Percentiles rank a stretch among this genome's conserved stretches.
These are phyloP conservation scores for Talaromyces verruculosus DNA, from an alignment of 2,329 filamentous ascomycete genomes.

Conservation along the genomic window DNA sequence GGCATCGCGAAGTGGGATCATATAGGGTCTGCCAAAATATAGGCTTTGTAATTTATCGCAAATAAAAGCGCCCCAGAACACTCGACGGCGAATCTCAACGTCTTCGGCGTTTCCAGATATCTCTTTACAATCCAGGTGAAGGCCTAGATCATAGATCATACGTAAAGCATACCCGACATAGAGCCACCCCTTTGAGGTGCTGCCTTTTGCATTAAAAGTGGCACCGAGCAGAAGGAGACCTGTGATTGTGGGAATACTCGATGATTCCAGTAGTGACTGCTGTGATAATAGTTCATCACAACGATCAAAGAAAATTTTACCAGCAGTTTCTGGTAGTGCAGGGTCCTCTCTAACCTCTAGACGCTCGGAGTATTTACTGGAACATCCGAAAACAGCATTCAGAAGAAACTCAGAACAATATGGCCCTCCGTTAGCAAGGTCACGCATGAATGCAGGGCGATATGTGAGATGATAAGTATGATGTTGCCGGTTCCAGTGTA, in stretches of 20 bases:
- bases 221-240: conserved; percentile 35
- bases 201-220: conserved; percentile 29
- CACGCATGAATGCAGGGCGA: conserved; percentile 41
- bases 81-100: conserved; percentile 31
- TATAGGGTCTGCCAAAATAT: conserved; percentile 55
- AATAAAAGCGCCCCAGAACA: conserved; percentile 38
- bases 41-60: conserved; percentile 56
- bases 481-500: conserved; percentile 45
- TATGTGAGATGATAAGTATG: conserved; percentile 42
- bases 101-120: conserved; percentile 25
- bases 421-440: conserved; percentile 36
- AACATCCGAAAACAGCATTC: conserved; percentile 46
- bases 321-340: conserved; percentile 36
- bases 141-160: conserved; percentile 45
- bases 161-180: conserved; percentile 44
- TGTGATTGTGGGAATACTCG: conserved; percentile 41
- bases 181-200: conserved; percentile 39
- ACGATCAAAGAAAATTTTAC: conserved; percentile 40
- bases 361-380: conserved; percentile 42
- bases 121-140: conserved; percentile 39
- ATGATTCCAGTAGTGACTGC: conserved; percentile 34
- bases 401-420: conserved; percentile 42
- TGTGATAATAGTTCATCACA: conserved; percentile 40
- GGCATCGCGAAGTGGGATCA: conserved; percentile 30
- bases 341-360: conserved; percentile 37